A percentile compares a stretch with the other conserved stretches of the same genome.
These are phyloP conservation scores for Aspergillus carlsbadensis DNA, from an alignment of 495 filamentous ascomycete genomes.

Conservation along the genomic window DNA sequence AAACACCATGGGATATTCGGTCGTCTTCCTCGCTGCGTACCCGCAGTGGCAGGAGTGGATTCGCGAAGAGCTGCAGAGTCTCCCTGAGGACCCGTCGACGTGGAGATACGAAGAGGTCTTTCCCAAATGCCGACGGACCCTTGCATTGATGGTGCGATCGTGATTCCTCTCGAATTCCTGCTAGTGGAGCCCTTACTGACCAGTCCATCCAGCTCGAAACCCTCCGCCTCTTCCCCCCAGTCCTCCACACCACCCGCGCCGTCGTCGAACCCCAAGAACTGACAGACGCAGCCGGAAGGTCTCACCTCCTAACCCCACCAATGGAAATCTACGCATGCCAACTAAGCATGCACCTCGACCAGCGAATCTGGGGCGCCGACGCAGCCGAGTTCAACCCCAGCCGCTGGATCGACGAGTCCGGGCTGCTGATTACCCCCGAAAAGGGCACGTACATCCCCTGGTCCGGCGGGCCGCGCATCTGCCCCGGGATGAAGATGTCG, in stretches of 20 bases:
- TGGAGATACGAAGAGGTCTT: conserved; percentile 31
- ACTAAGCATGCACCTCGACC: conserved; percentile 37
- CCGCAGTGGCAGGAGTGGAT: conserved; percentile 50
- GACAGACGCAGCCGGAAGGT: conserved; percentile 10
- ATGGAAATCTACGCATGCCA: conserved; percentile 30
- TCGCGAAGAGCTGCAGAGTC: conserved; percentile 37
- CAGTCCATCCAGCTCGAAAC: conserved; percentile 46
- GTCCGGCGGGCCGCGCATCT: conserved; percentile 46
- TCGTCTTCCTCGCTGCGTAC: conserved; percentile 47
- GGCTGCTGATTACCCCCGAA: conserved; percentile 24
- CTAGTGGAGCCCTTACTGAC: not conserved
- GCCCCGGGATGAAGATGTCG: conserved; percentile 51
- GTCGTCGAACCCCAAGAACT: conserved; percentile 30
- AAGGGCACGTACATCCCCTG: conserved; percentile 46
- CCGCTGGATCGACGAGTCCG: conserved; percentile 39
- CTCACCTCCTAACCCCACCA: conserved; percentile 27
- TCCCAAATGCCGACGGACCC: conserved; percentile 39
- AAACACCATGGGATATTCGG: conserved; percentile 47
- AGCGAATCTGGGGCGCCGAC: conserved; percentile 46
- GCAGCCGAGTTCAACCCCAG: conserved; percentile 45
- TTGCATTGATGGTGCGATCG: conserved; percentile 40
- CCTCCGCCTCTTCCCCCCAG: conserved; percentile 49
- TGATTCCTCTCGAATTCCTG: not conserved
- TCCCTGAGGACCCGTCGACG: conserved; percentile 6
- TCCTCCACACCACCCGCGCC: conserved; percentile 40